Evolutionary conservation across 176 grass and related monocot genomes (phyloP).

Genomic region (Rhynchospora pubera): DNA sequence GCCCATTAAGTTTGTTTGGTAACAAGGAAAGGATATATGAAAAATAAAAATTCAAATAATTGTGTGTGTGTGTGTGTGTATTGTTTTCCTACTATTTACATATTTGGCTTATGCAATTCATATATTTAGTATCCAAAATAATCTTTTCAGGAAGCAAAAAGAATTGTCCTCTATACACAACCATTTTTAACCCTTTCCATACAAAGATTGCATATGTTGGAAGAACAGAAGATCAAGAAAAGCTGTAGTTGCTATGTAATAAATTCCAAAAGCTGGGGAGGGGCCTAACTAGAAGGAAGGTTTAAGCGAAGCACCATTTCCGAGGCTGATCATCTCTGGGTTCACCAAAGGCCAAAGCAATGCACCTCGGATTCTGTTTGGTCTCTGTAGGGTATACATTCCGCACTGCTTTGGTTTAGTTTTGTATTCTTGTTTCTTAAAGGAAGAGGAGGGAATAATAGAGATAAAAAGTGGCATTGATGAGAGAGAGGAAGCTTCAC

Average conservation of each 20-base stretch:
- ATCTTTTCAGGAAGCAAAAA: neutral
- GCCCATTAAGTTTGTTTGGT: neutral
- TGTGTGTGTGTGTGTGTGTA: neutral
- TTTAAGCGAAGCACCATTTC: slow-evolving; percentile 10
- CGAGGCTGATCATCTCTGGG: slow-evolving; percentile 62
- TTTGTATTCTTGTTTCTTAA: slow-evolving; percentile 1
- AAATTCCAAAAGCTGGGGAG: slow-evolving; percentile 37
- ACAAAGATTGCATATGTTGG: neutral
- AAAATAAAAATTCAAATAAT: neutral
- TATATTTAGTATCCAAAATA: neutral
- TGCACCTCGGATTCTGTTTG: slow-evolving; percentile 32
- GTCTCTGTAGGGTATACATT: slow-evolving; percentile 31
- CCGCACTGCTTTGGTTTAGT: neutral
- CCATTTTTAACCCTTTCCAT: neutral
- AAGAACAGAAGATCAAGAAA: slow-evolving; percentile 14
- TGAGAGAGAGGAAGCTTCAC: slow-evolving; percentile 52
- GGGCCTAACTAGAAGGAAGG: neutral
- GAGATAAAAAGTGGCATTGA: slow-evolving; percentile 13
- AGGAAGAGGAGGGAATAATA: slow-evolving; percentile 1
- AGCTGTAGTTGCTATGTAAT: slow-evolving; percentile 5
- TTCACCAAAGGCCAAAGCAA: slow-evolving; percentile 48
- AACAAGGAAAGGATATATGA: neutral
- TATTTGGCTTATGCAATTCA: neutral
- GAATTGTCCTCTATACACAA: neutral
- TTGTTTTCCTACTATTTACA: neutral